Percentiles rank a stretch among this genome's conserved stretches.
These are phyloP conservation scores for Sporothrix euskadiensis DNA, from an alignment of 2,329 filamentous ascomycete genomes.

Conservation along the genomic window DNA sequence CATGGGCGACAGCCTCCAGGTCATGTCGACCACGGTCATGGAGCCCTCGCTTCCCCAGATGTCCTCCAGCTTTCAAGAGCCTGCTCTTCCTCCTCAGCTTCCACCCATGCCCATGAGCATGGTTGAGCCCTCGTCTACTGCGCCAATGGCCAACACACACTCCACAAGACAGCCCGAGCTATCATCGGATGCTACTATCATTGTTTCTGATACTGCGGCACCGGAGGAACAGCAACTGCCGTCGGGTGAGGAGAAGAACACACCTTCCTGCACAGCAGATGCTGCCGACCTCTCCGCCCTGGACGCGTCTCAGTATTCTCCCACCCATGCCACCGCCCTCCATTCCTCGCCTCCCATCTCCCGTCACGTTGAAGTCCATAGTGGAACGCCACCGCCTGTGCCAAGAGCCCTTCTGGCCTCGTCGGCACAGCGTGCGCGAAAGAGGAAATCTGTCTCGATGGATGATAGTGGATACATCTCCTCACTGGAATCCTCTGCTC, in stretches of 20 bases:
- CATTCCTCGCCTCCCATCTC: conserved; percentile 88
- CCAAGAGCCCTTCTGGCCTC: conserved; percentile 51
- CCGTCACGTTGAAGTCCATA: conserved; percentile 57
- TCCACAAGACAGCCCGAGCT: conserved; percentile 51
- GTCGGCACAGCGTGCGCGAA: conserved; percentile 67
- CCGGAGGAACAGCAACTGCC: conserved; percentile 22
- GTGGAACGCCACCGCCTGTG: conserved; percentile 74
- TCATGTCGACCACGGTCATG: conserved; percentile 56
- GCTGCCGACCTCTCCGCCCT: conserved; percentile 36
- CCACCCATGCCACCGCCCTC: conserved; percentile 67
- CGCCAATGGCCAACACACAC: conserved; percentile 26
- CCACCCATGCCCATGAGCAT: conserved; percentile 38
- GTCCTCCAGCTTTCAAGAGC: conserved; percentile 44
- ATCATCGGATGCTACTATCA: conserved; percentile 77
- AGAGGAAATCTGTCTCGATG: conserved; percentile 76
- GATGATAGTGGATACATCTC: conserved; percentile 97
- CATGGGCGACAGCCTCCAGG: conserved; percentile 57
- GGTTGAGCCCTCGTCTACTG: conserved; percentile 24
- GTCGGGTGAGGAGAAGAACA: conserved; percentile 21
- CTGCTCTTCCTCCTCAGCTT: conserved; percentile 52
- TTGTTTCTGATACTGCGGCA: conserved; percentile 60
- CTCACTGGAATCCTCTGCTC: conserved; percentile 85
- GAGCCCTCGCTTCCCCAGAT: conserved; percentile 51
- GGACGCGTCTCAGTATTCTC: conserved; percentile 66
- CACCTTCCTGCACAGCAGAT: neutral